A percentile compares a stretch with the other conserved stretches of the same genome.
Conservation (phyloP, 768 basidiomycete genomes). For the Gyrodon lividus region DNA sequence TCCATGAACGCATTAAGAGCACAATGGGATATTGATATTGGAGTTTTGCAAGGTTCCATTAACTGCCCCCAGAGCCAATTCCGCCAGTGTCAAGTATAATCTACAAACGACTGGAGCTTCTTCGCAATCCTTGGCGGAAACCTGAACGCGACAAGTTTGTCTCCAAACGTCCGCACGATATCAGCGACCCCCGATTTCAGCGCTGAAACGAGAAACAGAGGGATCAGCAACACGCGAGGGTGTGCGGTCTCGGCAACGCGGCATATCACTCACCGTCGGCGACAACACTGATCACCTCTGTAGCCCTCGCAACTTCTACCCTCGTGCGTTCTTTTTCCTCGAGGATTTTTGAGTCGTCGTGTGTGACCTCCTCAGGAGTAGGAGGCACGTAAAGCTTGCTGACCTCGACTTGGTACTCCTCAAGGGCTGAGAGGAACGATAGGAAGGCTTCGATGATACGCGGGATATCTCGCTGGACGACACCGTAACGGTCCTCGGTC, state of each 20-base stretch:
- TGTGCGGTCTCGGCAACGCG: not conserved
- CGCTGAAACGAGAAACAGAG: slow-evolving; percentile 35
- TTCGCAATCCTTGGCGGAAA: slow-evolving; percentile 67
- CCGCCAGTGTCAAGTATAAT: slow-evolving; percentile 45
- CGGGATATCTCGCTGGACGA: slow-evolving; percentile 83
- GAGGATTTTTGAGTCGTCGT: slow-evolving; percentile 33
- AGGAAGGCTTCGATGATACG: slow-evolving; percentile 76
- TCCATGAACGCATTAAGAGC: too few species aligned
- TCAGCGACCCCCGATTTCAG: slow-evolving; percentile 65
- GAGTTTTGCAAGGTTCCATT: too few species aligned
- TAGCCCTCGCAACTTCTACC: slow-evolving; percentile 54
- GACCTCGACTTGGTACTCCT: slow-evolving; percentile 60
- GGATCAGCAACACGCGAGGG: not conserved
- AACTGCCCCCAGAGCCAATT: too few species aligned
- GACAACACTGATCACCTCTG: slow-evolving; percentile 52
- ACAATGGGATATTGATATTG: too few species aligned
- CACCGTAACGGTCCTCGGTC: slow-evolving; percentile 77
- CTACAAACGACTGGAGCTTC: slow-evolving; percentile 70
- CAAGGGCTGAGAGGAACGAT: slow-evolving; percentile 63
- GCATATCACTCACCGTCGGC: slow-evolving; percentile 52
- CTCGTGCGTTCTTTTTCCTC: slow-evolving; percentile 38
- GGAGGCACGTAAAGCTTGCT: slow-evolving; percentile 39
- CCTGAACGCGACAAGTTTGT: slow-evolving; percentile 72
- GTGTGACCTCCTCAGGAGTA: slow-evolving; percentile 31
- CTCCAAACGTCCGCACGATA: slow-evolving; percentile 71